Conservation (phyloP, 257 asterid genomes). For the Penstemon davidsonii region DNA sequence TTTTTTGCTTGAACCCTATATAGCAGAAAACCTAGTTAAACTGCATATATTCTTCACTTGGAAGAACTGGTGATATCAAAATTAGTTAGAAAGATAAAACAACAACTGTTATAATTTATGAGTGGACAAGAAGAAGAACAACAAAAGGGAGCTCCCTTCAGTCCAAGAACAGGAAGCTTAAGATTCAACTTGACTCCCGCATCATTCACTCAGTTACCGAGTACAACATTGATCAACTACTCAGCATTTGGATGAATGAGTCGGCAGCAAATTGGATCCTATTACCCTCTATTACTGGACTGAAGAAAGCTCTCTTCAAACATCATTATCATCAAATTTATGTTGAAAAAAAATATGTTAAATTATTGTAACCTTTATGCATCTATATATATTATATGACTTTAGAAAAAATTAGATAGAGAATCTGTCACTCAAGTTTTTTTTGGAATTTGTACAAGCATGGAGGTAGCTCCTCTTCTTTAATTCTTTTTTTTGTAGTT, state of each 20-base stretch:
- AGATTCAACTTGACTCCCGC: constrained; percentile 81
- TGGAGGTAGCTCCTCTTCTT: background rate
- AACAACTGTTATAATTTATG: background rate
- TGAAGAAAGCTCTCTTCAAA: constrained; percentile 86
- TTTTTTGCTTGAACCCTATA: background rate
- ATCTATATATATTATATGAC: background rate
- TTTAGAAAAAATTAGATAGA: background rate
- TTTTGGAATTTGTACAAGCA: background rate
- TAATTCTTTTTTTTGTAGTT: background rate
- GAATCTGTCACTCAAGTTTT: background rate
- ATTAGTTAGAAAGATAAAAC: background rate
- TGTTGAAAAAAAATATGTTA: background rate
- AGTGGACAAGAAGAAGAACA: background rate
- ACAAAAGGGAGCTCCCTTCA: constrained; percentile 99
- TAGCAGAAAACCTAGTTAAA: background rate
- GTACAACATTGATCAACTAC: constrained; percentile 25
- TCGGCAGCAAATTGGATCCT: constrained; percentile 91
- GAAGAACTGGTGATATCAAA: background rate
- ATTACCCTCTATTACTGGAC: constrained; percentile 72
- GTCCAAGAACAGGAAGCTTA: constrained; percentile 88
- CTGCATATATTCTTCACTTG: background rate
- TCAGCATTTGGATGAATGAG: constrained; percentile 93
- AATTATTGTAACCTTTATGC: background rate
- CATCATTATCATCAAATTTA: background rate
- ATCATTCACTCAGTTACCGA: constrained; percentile 75